Percentiles rank a stretch among this genome's conserved stretches.
These are phyloP conservation scores for Datisca glomerata DNA, from an alignment of 306 rosid genomes.

Conservation along the genomic window DNA sequence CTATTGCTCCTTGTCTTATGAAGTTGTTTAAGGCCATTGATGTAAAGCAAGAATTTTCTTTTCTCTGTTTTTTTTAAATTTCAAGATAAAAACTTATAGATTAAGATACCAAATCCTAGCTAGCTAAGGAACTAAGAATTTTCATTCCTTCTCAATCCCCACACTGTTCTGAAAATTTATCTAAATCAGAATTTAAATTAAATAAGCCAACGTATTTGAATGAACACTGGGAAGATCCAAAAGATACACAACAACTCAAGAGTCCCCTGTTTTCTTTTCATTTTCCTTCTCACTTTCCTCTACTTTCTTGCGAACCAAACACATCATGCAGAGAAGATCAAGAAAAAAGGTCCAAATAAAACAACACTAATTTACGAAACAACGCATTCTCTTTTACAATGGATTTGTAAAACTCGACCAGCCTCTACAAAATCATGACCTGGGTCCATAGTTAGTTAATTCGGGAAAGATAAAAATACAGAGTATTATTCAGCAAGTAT, in stretches of 20 bases:
- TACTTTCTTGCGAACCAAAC: conserved; percentile 31
- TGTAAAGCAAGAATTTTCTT: too few relatives aligned
- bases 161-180: neutral
- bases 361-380: conserved; percentile 16
- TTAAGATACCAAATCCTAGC: too few relatives aligned
- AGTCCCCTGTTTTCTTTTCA: conserved; percentile 6
- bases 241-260: neutral
- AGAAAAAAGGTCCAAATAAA: conserved; percentile 11
- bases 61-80: too few relatives aligned
- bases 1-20: too few relatives aligned
- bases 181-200: neutral
- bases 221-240: conserved; percentile 5
- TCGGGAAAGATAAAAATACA: too few relatives aligned
- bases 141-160: neutral
- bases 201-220: neutral
- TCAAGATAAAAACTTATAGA: too few relatives aligned
- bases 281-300: too few relatives aligned
- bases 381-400: conserved; percentile 26
- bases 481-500: too few relatives aligned
- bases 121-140: too few relatives aligned
- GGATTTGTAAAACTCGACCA: conserved; percentile 51
- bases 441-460: too few relatives aligned
- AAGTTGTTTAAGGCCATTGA: too few relatives aligned
- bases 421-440: conserved; percentile 66
- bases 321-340: conserved; percentile 24